Percentiles rank a stretch among this genome's conserved stretches.
phyloP scores from a whole-genome alignment of 2,329 filamentous ascomycete species.

The Beauveria scarabaeidicola region DNA sequence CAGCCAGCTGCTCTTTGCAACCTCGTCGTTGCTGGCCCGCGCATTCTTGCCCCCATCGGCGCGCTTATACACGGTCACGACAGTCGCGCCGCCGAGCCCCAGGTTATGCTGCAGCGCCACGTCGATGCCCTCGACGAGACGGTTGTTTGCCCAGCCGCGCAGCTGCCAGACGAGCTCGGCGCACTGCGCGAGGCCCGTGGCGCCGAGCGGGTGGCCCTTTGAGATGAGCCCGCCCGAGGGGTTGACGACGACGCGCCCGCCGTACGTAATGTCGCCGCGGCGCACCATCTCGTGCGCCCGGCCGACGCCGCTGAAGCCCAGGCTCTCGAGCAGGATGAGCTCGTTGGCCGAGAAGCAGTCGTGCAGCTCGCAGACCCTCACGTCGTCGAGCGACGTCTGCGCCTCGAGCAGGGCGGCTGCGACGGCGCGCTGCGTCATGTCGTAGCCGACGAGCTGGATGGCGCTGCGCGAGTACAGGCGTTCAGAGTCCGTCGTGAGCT shows the following conservation, averaged over 20 bases:
- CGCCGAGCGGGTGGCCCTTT: conserved; percentile 23
- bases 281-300: conserved; percentile 18
- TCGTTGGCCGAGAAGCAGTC: conserved; percentile 24
- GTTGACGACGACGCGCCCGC: conserved; percentile 20
- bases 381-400: conserved; percentile 12
- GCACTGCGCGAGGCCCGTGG: conserved; percentile 23
- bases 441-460: conserved; percentile 22
- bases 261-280: conserved; percentile 18
- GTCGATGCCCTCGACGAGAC: conserved; percentile 13
- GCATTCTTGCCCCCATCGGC: conserved; percentile 13
- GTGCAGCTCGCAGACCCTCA: conserved; percentile 21
- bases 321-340: conserved; percentile 18
- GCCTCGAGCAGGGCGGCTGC: conserved; percentile 18
- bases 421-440: conserved; percentile 20
- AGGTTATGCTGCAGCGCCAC: conserved; percentile 22
- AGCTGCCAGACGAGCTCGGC: conserved; percentile 23
- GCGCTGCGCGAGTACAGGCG: conserved; percentile 56
- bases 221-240: conserved; percentile 22
- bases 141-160: conserved; percentile 22
- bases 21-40: neutral
- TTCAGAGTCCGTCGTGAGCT: conserved; percentile 72
- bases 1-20: neutral
- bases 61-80: conserved; percentile 20
- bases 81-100: conserved; percentile 20
- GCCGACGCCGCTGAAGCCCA: conserved; percentile 18